Evolutionary conservation across 345 rosid species (phyloP).

Genomic region (Populus deltoides): DNA sequence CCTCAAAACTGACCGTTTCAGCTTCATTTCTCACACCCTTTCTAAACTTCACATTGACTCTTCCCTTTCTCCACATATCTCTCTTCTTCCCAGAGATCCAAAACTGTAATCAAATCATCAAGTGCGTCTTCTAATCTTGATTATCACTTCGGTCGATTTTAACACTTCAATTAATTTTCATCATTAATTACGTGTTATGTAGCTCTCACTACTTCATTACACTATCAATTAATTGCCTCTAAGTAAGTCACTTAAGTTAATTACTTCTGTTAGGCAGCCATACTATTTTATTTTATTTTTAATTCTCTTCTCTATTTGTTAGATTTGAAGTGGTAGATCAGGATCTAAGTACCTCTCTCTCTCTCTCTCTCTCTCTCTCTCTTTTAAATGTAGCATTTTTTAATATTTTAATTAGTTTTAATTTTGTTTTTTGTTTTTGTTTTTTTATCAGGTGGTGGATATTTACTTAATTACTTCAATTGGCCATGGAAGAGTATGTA

Average conservation of each 20-base stretch:
- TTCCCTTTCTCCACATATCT: not conserved
- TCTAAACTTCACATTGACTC: not conserved
- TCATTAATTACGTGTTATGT: not conserved
- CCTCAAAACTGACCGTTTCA: not conserved
- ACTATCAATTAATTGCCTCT: not conserved
- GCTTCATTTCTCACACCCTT: not conserved
- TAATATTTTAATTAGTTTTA: not conserved
- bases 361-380: not conserved
- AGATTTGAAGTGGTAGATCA: not conserved
- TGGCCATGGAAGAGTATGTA: conserved; percentile 29
- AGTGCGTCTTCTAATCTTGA: too few relatives aligned
- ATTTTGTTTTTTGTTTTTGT: not conserved
- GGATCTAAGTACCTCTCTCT: not conserved
- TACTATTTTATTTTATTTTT: not conserved
- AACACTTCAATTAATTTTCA: too few relatives aligned
- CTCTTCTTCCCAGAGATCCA: not conserved
- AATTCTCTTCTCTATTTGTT: not conserved
- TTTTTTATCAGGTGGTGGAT: not conserved
- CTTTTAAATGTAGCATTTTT: not conserved
- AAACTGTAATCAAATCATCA: too few relatives aligned
- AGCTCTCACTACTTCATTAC: not conserved
- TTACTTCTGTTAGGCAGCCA: not conserved
- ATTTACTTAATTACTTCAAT: not conserved
- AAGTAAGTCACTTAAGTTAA: not conserved
- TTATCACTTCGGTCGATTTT: too few relatives aligned